These are phyloP conservation scores for Lichtheimia ornata DNA, from an alignment of 371 early-diverging fungal species.

Conservation along the genomic window DNA sequence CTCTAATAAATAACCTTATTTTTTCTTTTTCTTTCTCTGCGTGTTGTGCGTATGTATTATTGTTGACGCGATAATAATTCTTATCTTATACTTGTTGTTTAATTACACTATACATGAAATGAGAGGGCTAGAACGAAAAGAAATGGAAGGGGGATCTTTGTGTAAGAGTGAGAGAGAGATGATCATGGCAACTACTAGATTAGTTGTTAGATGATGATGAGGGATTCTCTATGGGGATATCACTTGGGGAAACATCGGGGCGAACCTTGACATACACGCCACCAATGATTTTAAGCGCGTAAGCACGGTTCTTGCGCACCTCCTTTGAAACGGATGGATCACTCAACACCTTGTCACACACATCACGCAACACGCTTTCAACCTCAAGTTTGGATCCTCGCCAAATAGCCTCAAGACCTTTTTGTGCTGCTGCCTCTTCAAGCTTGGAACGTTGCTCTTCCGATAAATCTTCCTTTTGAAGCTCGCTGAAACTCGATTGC, in stretches of 20 bases:
- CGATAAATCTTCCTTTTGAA: slow-evolving; percentile 84
- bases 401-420: slow-evolving; percentile 92
- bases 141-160: neutral
- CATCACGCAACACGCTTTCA: slow-evolving; percentile 87
- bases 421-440: slow-evolving; percentile 72
- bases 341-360: slow-evolving; percentile 81
- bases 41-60: too few relatives aligned
- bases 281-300: slow-evolving; percentile 75
- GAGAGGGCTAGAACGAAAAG: too few relatives aligned
- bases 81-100: too few relatives aligned
- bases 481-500: slow-evolving; percentile 82
- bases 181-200: neutral
- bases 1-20: neutral
- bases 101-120: too few relatives aligned
- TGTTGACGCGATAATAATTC: too few relatives aligned
- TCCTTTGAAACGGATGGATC: slow-evolving; percentile 62
- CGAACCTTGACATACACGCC: slow-evolving; percentile 63
- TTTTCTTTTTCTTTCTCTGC: too few relatives aligned
- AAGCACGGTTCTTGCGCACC: slow-evolving; percentile 60
- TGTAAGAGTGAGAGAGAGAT: neutral
- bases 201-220: slow-evolving; percentile 6
- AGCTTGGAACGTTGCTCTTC: slow-evolving; percentile 62
- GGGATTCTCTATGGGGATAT: slow-evolving; percentile 37
- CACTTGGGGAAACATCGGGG: slow-evolving; percentile 46
- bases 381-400: slow-evolving; percentile 93